These are phyloP conservation scores for Suhomyces choctaworum DNA, from an alignment of 1,139 yeast genomes.

Conservation along the genomic window DNA sequence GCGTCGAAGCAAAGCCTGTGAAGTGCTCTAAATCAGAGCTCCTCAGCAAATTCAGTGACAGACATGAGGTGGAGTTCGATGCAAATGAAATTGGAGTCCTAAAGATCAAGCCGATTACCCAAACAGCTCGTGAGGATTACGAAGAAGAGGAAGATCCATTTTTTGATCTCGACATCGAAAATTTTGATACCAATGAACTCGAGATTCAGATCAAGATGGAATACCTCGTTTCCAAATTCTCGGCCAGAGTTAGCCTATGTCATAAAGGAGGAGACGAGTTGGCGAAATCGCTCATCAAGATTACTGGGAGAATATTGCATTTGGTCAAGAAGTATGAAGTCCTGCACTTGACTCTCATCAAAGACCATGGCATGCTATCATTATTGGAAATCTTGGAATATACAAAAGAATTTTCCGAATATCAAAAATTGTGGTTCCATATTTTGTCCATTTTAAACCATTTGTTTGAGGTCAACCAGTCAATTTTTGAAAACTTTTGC, in stretches of 20 bases:
- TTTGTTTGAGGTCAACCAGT: conserved; percentile 36
- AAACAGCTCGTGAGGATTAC: conserved; percentile 3
- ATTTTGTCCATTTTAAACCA: conserved; percentile 43
- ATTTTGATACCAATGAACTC: conserved; percentile 45
- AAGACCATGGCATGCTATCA: conserved; percentile 52
- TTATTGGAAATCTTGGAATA: conserved; percentile 49
- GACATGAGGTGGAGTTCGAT: conserved; percentile 24
- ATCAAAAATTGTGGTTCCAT: conserved; percentile 41
- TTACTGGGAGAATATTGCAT: conserved; percentile 45
- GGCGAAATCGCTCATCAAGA: conserved; percentile 32
- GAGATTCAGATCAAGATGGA: conserved; percentile 49
- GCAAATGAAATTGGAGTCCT: conserved; percentile 12
- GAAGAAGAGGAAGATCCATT: conserved; percentile 42
- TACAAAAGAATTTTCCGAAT: conserved; percentile 28
- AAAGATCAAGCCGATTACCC: conserved; percentile 3
- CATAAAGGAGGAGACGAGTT: conserved; percentile 36
- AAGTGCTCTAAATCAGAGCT: conserved; percentile 29
- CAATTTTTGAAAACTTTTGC: conserved; percentile 52
- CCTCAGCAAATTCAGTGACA: conserved; percentile 33
- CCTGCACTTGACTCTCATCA: conserved; percentile 44
- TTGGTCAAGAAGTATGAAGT: conserved; percentile 42
- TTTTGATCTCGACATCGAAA: conserved; percentile 39
- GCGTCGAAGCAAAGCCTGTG: conserved; percentile 4
- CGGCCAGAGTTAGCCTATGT: conserved; percentile 34
- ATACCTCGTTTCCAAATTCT: conserved; percentile 35